These are phyloP conservation scores for Pseudogymnoascus sp. DNA, from an alignment of 2,329 filamentous ascomycete species.

Conservation along the genomic window DNA sequence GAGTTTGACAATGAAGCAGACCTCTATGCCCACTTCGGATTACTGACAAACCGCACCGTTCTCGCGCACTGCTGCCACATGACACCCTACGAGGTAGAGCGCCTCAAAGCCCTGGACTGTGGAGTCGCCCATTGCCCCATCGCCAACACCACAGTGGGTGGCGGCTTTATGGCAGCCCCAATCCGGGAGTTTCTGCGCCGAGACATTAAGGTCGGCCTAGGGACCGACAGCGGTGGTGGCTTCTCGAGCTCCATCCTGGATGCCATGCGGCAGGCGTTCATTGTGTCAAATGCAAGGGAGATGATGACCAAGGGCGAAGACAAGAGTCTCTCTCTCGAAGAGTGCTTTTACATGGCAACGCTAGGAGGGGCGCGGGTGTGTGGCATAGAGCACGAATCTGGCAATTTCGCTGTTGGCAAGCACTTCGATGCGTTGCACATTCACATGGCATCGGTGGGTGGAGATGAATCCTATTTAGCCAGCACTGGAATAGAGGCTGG, in stretches of 20 bases:
- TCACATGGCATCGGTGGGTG: slow-evolving; percentile 55
- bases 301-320: slow-evolving; percentile 32
- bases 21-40: slow-evolving; percentile 46
- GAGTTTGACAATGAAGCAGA: slow-evolving; percentile 49
- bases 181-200: slow-evolving; percentile 48
- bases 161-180: slow-evolving; percentile 54
- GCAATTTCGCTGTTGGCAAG: slow-evolving; percentile 75
- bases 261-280: slow-evolving; percentile 47
- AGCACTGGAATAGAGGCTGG: slow-evolving; percentile 12
- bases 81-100: slow-evolving; percentile 44
- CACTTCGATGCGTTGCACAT: slow-evolving; percentile 84
- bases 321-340: slow-evolving; percentile 13
- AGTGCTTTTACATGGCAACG: slow-evolving; percentile 41
- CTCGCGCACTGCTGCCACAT: slow-evolving; percentile 61
- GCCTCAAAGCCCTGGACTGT: slow-evolving; percentile 40
- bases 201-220: slow-evolving; percentile 58
- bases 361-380: slow-evolving; percentile 39
- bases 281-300: slow-evolving; percentile 42
- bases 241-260: slow-evolving; percentile 53
- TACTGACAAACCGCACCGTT: slow-evolving; percentile 49
- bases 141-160: slow-evolving; percentile 54
- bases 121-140: slow-evolving; percentile 58
- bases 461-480: slow-evolving; percentile 5
- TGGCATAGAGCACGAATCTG: slow-evolving; percentile 58
- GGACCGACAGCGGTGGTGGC: slow-evolving; percentile 57